Conservation (phyloP, 2,329 filamentous ascomycete species). For the Pseudonectria buxi region DNA sequence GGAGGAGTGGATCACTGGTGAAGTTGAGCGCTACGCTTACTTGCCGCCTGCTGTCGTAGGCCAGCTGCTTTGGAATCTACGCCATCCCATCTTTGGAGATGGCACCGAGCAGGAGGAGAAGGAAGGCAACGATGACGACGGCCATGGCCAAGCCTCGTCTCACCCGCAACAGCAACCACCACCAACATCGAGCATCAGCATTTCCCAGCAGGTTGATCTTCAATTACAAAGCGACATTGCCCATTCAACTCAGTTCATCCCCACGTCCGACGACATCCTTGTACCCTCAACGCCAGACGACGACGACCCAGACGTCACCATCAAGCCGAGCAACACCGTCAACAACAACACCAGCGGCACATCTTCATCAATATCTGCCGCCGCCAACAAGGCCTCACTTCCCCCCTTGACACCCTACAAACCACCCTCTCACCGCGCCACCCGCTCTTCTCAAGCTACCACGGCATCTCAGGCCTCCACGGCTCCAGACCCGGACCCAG, state of each 20-base stretch:
- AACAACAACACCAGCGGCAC: constrained; percentile 1
- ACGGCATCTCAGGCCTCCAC: constrained; percentile 31
- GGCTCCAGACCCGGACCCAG: constrained; percentile 8
- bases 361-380: constrained; percentile 8
- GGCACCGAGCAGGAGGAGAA: constrained; percentile 16
- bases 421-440: constrained; percentile 12
- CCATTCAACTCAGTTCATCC: constrained; percentile 29
- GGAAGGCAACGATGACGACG: constrained; percentile 19
- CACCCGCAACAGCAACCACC: constrained; percentile 3
- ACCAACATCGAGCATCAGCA: constrained; percentile 26
- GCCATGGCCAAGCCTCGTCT: constrained; percentile 6
- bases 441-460: constrained; percentile 30
- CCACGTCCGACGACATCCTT: constrained; percentile 24
- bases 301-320: constrained; percentile 7
- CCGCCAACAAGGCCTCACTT: constrained; percentile 12
- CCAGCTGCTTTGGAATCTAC: constrained; percentile 51
- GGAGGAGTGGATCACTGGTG: constrained; percentile 46
- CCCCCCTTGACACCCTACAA: constrained; percentile 3
- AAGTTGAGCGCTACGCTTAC: constrained; percentile 46
- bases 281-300: constrained; percentile 28
- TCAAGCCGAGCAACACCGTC: constrained; percentile 1
- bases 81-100: constrained; percentile 40
- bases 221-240: constrained; percentile 43
- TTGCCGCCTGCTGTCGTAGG: constrained; percentile 52
- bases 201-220: constrained; percentile 46